A percentile compares a stretch with the other conserved stretches of the same genome.
Conservation (phyloP, 164 flowering plant species). For the Kalanchoe fedtschenkoi region DNA sequence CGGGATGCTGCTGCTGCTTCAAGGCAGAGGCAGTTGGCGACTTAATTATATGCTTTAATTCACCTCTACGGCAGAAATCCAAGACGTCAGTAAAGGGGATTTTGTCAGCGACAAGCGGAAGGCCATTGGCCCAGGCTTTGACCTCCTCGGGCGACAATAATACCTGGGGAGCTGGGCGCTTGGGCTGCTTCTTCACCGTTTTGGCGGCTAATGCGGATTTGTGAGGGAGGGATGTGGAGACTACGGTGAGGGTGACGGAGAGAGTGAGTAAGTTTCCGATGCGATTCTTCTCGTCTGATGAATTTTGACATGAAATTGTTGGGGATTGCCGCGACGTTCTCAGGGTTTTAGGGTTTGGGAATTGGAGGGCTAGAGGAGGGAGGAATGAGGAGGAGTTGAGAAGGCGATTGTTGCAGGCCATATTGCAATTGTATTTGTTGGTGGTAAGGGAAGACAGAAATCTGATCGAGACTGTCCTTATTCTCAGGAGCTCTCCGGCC, state of each 20-base stretch:
- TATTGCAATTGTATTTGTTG: no score
- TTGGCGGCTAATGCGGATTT: slow-evolving; percentile 24
- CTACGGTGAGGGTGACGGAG: slow-evolving; percentile 54
- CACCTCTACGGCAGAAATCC: slow-evolving; percentile 43
- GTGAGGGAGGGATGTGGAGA: slow-evolving; percentile 45
- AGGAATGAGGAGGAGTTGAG: slow-evolving; percentile 8
- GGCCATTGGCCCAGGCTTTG: slow-evolving; percentile 47
- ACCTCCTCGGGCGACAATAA: slow-evolving; percentile 59
- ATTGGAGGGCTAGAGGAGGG: slow-evolving; percentile 8
- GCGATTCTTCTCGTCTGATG: background rate
- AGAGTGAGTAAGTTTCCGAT: slow-evolving; percentile 25
- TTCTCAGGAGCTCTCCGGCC: no score
- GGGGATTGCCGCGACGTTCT: no score
- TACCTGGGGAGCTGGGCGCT: slow-evolving; percentile 22
- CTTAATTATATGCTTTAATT: slow-evolving; percentile 73
- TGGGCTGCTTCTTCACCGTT: slow-evolving; percentile 19
- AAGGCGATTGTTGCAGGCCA: slow-evolving; percentile 16
- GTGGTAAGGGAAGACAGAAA: no score
- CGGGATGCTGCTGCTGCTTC: slow-evolving; percentile 31
- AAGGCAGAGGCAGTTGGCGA: slow-evolving; percentile 16
- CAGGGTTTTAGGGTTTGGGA: background rate
- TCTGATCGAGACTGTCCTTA: no score
- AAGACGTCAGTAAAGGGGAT: slow-evolving; percentile 56
- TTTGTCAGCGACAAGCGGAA: slow-evolving; percentile 47
- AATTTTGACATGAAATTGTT: slow-evolving; percentile 13